phyloP scores from a whole-genome alignment of 2,329 filamentous ascomycete species.

The Phialemonium atrogriseum region DNA sequence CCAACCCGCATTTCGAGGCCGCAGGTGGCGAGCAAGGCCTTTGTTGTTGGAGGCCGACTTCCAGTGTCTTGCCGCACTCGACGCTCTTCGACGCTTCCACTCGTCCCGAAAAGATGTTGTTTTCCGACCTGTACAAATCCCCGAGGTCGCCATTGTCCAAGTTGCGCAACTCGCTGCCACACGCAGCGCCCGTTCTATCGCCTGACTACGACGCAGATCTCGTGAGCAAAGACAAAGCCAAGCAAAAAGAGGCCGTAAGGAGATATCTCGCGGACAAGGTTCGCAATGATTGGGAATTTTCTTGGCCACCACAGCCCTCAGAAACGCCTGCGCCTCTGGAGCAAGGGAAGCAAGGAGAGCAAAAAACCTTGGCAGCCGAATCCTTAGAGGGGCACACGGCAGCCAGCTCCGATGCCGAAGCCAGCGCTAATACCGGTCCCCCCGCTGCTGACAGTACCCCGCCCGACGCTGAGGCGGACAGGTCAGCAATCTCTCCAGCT shows the following conservation, averaged over 20 bases:
- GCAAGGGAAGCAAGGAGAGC: too few species aligned
- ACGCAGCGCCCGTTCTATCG: constrained; percentile 19
- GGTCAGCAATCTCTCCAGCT: constrained; percentile 4
- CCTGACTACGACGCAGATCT: constrained; percentile 51
- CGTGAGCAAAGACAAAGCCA: constrained; percentile 51
- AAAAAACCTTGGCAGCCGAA: not conserved
- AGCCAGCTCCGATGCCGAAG: not conserved
- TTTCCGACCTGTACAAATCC: constrained; percentile 51
- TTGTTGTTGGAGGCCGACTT: too few species aligned
- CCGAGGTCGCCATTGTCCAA: constrained; percentile 45
- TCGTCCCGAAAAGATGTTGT: constrained; percentile 46
- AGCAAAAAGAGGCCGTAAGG: constrained; percentile 55
- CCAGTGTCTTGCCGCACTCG: too few species aligned
- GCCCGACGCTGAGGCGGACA: not conserved
- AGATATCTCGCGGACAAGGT: constrained; percentile 45
- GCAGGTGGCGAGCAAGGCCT: constrained; percentile 12
- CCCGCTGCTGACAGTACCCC: not conserved
- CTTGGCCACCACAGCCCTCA: constrained; percentile 37
- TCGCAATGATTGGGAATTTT: constrained; percentile 52
- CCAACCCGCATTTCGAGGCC: constrained; percentile 8
- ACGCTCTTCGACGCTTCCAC: too few species aligned
- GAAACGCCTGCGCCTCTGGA: not conserved
- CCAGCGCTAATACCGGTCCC: too few species aligned
- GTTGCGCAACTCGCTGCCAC: constrained; percentile 32
- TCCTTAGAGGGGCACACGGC: not conserved